A percentile compares a stretch with the other conserved stretches of the same genome.
These are phyloP conservation scores for Lactifluus volemus DNA, from an alignment of 768 basidiomycete species.

Conservation along the genomic window DNA sequence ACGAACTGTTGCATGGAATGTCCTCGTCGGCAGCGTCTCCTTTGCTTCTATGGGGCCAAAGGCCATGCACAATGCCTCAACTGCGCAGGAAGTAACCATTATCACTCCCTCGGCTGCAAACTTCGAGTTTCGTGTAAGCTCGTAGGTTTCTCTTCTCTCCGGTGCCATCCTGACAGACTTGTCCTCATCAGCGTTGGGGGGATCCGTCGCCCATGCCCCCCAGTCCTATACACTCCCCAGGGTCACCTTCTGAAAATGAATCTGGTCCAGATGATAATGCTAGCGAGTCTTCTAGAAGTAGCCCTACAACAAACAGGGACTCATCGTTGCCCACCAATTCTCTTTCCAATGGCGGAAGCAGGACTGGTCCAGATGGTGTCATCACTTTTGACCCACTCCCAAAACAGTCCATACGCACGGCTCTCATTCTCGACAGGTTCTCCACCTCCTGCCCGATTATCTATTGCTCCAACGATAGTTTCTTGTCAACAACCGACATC, in stretches of 20 bases:
- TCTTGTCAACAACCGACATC: constrained; percentile 49
- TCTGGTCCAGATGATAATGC: neutral
- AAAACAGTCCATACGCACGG: constrained; percentile 62
- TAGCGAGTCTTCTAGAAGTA: neutral
- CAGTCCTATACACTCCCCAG: constrained; percentile 22
- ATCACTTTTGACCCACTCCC: constrained; percentile 57
- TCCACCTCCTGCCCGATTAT: constrained; percentile 52
- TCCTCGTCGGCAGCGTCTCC: constrained; percentile 69
- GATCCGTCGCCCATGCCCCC: constrained; percentile 59
- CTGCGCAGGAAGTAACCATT: constrained; percentile 73
- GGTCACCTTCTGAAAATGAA: constrained; percentile 4
- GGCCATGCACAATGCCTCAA: constrained; percentile 72
- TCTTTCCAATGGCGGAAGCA: constrained; percentile 1
- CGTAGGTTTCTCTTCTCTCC: constrained; percentile 40
- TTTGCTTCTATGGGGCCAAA: constrained; percentile 68
- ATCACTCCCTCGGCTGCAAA: constrained; percentile 44
- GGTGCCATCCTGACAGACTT: constrained; percentile 28
- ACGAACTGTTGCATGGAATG: constrained; percentile 65
- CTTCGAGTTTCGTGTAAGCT: constrained; percentile 31
- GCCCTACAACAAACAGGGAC: neutral
- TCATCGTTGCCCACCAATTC: constrained; percentile 3
- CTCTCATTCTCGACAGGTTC: constrained; percentile 78
- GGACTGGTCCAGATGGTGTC: constrained; percentile 15
- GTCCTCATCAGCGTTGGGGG: constrained; percentile 48
- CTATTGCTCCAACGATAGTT: constrained; percentile 67